Evolutionary conservation across 2,329 filamentous ascomycete genomes (phyloP).

Genomic region (Claviceps sorghi): DNA sequence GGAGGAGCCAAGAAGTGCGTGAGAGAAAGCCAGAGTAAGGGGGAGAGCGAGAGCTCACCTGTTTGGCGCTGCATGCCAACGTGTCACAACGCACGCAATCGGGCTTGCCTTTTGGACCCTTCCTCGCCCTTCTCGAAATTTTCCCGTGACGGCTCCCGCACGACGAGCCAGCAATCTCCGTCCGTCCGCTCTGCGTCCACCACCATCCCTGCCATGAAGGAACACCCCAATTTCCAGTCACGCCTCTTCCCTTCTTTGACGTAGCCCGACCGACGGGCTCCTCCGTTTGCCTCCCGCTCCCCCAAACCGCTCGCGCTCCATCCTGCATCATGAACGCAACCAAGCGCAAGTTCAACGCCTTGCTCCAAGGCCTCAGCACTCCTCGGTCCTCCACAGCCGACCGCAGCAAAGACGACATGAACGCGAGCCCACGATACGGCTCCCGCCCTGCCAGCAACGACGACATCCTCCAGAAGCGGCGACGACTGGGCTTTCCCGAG

Average conservation of each 20-base stretch:
- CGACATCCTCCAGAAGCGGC: conserved; percentile 36
- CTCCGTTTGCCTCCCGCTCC: background rate
- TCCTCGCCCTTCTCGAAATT: too few species aligned
- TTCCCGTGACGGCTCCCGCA: background rate
- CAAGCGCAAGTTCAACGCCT: conserved; percentile 71
- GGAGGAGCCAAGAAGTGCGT: too few species aligned
- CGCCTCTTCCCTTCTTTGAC: background rate
- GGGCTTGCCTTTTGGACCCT: too few species aligned
- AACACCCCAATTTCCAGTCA: background rate
- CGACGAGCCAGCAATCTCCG: background rate
- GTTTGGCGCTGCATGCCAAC: too few species aligned
- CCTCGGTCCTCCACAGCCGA: conserved; percentile 10
- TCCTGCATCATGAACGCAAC: conserved; percentile 49
- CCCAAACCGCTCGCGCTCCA: background rate
- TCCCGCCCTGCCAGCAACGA: conserved; percentile 15
- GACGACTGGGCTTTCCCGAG: conserved; percentile 32
- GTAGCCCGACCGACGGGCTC: background rate
- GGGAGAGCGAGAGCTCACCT: too few species aligned
- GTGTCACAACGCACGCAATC: too few species aligned
- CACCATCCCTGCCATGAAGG: background rate
- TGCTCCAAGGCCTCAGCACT: conserved; percentile 52
- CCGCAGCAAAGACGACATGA: conserved; percentile 11
- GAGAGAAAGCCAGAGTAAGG: too few species aligned
- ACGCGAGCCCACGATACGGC: conserved; percentile 6
- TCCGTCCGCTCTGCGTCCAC: background rate